Conservation (phyloP, 495 filamentous ascomycete genomes). For the Podospora appendiculata region DNA sequence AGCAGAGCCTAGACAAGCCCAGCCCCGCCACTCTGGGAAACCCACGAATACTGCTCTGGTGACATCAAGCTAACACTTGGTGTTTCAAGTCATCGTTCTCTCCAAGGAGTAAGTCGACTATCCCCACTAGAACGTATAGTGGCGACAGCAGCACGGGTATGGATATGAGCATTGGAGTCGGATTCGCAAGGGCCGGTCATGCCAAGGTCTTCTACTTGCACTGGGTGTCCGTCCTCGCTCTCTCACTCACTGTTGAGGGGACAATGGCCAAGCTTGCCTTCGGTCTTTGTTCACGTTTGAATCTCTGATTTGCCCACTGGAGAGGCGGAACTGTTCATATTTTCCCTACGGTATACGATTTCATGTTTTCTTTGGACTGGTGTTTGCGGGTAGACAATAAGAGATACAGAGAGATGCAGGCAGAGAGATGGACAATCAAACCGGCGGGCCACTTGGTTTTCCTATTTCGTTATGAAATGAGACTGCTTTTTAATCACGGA, state of each 20-base stretch:
- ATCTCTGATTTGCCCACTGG: no score
- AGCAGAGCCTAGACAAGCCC: neutral
- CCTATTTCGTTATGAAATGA: conserved; percentile 1
- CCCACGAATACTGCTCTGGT: neutral
- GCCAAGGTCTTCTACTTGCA: neutral
- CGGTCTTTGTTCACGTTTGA: no score
- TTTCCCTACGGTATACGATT: neutral
- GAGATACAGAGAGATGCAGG: neutral
- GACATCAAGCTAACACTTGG: conserved; percentile 12
- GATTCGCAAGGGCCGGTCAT: neutral
- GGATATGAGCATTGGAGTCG: neutral
- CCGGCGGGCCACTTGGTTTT: conserved; percentile 7
- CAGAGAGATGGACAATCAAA: conserved; percentile 5
- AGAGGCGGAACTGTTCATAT: neutral
- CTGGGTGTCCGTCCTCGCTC: neutral
- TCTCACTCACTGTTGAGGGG: neutral
- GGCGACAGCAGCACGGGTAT: neutral
- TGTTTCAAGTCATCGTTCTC: conserved; percentile 9
- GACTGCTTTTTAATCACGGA: neutral
- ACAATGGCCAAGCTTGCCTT: no score
- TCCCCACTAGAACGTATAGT: conserved; percentile 1
- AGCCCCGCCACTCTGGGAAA: neutral
- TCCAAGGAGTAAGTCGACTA: conserved; percentile 17
- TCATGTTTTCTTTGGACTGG: neutral
- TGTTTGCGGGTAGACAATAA: conserved; percentile 7